Percentiles rank a stretch among this genome's conserved stretches.
Conservation (phyloP, 2,329 filamentous ascomycete genomes). For the Colletotrichum lindemuthianum region DNA sequence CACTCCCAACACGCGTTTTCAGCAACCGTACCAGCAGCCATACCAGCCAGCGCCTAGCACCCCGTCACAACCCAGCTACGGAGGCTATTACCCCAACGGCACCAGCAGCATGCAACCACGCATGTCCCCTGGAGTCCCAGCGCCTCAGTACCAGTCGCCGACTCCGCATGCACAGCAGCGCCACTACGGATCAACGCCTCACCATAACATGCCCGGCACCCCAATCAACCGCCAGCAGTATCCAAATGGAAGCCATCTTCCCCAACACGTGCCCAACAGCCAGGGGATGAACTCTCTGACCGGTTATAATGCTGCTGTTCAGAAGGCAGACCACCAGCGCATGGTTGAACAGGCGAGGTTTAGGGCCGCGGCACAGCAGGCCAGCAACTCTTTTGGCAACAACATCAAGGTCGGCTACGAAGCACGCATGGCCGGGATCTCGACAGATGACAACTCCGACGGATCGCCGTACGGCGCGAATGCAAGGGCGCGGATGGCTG, state of each 20-base stretch:
- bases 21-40: conserved; percentile 48
- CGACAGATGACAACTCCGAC: conserved; percentile 47
- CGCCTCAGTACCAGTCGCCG: conserved; percentile 50
- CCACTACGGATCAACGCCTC: conserved; percentile 40
- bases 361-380: conserved; percentile 56
- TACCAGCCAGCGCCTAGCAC: conserved; percentile 50
- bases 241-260: conserved; percentile 46
- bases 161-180: conserved; percentile 35
- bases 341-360: conserved; percentile 60
- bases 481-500: conserved; percentile 49
- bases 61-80: conserved; percentile 49
- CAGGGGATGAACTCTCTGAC: conserved; percentile 40
- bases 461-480: conserved; percentile 46
- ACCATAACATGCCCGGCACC: conserved; percentile 41
- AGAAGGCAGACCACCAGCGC: conserved; percentile 41
- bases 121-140: conserved; percentile 56
- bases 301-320: conserved; percentile 27
- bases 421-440: conserved; percentile 50
- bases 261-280: conserved; percentile 41
- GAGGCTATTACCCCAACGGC: conserved; percentile 57
- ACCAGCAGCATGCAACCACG: conserved; percentile 50
- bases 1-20: conserved; percentile 55
- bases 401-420: conserved; percentile 59
- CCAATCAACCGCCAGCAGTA: conserved; percentile 40
- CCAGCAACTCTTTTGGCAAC: conserved; percentile 52